These are phyloP conservation scores for Phytophthora quininea DNA, from an alignment of 352 stramenopile genomes.

Conservation along the genomic window DNA sequence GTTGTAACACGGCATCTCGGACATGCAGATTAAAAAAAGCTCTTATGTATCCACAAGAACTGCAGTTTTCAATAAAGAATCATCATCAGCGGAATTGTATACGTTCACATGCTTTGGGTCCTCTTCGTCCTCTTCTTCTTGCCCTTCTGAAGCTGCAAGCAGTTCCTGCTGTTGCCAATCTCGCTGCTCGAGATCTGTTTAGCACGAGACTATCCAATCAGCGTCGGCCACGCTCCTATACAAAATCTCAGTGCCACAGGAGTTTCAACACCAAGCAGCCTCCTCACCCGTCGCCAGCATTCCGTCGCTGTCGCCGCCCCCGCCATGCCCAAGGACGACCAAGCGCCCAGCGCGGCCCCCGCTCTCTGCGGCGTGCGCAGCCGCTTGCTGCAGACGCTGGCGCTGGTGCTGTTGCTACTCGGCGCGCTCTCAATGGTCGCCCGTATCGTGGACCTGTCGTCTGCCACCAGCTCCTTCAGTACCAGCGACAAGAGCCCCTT, in stretches of 20 bases:
- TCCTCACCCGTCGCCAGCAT: slow-evolving; percentile 9
- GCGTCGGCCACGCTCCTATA: background rate
- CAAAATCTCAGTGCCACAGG: background rate
- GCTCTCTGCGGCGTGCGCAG: slow-evolving; percentile 3
- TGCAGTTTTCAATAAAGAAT: too few relatives aligned
- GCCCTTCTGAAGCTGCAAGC: background rate
- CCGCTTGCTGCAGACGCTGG: slow-evolving; percentile 25
- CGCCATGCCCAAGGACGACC: slow-evolving; percentile 26
- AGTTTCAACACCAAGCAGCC: background rate
- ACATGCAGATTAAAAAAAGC: too few relatives aligned
- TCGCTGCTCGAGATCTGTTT: background rate
- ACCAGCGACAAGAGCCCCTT: slow-evolving; percentile 8
- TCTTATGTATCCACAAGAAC: too few relatives aligned
- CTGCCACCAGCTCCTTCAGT: slow-evolving; percentile 9
- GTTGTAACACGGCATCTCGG: too few relatives aligned
- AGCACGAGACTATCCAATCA: background rate
- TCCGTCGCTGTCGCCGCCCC: slow-evolving; percentile 35
- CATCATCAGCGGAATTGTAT: too few relatives aligned
- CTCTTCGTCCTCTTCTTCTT: too few relatives aligned
- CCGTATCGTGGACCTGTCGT: slow-evolving; percentile 29
- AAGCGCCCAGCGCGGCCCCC: slow-evolving; percentile 8
- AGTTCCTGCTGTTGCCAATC: background rate
- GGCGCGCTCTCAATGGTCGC: slow-evolving; percentile 32
- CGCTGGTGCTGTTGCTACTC: slow-evolving; percentile 26
- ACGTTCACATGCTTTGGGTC: too few relatives aligned